Percentiles rank a stretch among this genome's conserved stretches.
phyloP scores from a whole-genome alignment of 495 filamentous ascomycete genomes.

The Terfezia claveryi region DNA sequence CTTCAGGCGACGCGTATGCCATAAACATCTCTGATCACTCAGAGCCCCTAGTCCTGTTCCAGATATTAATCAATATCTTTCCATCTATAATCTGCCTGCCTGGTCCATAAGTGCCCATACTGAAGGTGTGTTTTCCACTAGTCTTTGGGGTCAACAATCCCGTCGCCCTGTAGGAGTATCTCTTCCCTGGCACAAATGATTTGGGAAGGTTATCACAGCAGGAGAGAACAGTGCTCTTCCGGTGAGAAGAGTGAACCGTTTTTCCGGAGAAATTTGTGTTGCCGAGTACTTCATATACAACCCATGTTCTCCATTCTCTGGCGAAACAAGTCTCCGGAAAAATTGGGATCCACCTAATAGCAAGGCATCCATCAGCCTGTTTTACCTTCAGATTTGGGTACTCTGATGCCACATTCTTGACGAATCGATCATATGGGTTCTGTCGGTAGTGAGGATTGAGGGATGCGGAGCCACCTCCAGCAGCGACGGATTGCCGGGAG shows the following conservation, averaged over 20 bases:
- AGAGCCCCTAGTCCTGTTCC: constrained; percentile 32
- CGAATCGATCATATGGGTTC: constrained; percentile 15
- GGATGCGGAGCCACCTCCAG: constrained; percentile 19
- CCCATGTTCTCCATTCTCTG: constrained; percentile 16
- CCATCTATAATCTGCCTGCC: constrained; percentile 43
- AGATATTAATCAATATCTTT: constrained; percentile 47
- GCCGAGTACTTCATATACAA: constrained; percentile 19
- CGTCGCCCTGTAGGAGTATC: constrained; percentile 19
- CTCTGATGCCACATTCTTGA: constrained; percentile 6
- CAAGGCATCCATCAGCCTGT: constrained; percentile 15
- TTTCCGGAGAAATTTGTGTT: constrained; percentile 12
- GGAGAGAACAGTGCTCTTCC: constrained; percentile 17
- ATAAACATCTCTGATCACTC: constrained; percentile 20
- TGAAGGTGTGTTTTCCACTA: constrained; percentile 35
- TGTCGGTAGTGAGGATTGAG: constrained; percentile 20
- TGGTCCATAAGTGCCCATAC: constrained; percentile 44
- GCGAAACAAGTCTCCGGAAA: constrained; percentile 19
- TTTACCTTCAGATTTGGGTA: constrained; percentile 13
- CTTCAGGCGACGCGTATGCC: constrained; percentile 18
- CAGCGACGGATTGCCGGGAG: constrained; percentile 23
- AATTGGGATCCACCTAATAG: constrained; percentile 17
- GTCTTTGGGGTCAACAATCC: constrained; percentile 18
- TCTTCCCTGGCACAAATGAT: constrained; percentile 14
- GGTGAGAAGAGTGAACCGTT: constrained; percentile 11
- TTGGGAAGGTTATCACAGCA: constrained; percentile 20